Evolutionary conservation across 2,329 filamentous ascomycete genomes (phyloP).

Genomic region (Monosporascus sp.): DNA sequence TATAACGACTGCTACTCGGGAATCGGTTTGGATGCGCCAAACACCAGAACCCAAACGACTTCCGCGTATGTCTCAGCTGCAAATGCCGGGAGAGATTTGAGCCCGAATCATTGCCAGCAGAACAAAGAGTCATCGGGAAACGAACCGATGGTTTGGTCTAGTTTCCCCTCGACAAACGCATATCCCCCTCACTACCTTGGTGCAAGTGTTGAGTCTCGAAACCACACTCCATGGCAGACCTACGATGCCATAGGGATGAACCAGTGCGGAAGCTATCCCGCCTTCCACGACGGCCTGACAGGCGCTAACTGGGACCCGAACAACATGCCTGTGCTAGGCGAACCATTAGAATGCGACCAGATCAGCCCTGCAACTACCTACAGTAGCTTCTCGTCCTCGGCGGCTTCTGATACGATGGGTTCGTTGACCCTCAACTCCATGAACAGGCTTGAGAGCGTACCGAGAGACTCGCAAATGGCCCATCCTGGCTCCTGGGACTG

Average conservation of each 20-base stretch:
- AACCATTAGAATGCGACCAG: slow-evolving; percentile 15
- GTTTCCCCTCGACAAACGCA: slow-evolving; percentile 19
- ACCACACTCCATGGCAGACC: slow-evolving; percentile 14
- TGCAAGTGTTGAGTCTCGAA: neutral
- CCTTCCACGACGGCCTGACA: slow-evolving; percentile 14
- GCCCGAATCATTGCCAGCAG: slow-evolving; percentile 23
- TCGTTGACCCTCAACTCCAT: slow-evolving; percentile 19
- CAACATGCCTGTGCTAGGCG: slow-evolving; percentile 16
- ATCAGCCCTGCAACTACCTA: slow-evolving; percentile 10
- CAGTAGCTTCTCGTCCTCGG: slow-evolving; percentile 23
- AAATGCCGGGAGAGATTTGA: slow-evolving; percentile 20
- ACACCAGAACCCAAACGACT: slow-evolving; percentile 21
- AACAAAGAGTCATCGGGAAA: slow-evolving; percentile 23
- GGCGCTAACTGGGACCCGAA: slow-evolving; percentile 5
- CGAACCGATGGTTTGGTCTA: slow-evolving; percentile 20
- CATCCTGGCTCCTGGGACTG: slow-evolving; percentile 1
- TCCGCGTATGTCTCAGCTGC: slow-evolving; percentile 24
- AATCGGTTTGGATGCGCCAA: slow-evolving; percentile 13
- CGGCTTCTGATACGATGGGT: slow-evolving; percentile 20
- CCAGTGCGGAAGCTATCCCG: slow-evolving; percentile 9
- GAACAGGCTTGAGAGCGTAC: neutral
- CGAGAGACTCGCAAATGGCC: neutral
- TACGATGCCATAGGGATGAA: slow-evolving; percentile 9
- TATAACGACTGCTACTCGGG: slow-evolving; percentile 11
- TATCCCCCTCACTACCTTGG: slow-evolving; percentile 4